phyloP scores from a whole-genome alignment of 805 yeast species.

The Suhomyces sp. region DNA sequence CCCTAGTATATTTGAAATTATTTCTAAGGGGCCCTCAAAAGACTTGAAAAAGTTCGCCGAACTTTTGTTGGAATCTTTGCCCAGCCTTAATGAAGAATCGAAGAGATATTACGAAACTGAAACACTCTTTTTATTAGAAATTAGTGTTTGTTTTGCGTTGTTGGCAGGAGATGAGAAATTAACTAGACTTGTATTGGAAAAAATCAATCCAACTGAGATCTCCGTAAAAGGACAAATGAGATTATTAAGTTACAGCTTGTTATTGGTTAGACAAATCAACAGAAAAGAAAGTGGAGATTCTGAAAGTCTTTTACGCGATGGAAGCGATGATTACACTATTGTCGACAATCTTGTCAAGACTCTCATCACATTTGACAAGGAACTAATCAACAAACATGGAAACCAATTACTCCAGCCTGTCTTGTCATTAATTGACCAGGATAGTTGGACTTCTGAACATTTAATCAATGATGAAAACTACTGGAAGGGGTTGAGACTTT shows the following conservation, averaged over 20 bases:
- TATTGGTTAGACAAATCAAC: slow-evolving; percentile 38
- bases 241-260: slow-evolving; percentile 50
- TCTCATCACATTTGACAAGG: slow-evolving; percentile 35
- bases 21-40: slow-evolving; percentile 36
- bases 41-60: slow-evolving; percentile 34
- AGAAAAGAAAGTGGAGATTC: not conserved
- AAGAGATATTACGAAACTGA: slow-evolving; percentile 48
- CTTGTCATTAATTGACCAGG: slow-evolving; percentile 46
- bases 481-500: slow-evolving; percentile 54
- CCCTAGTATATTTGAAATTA: slow-evolving; percentile 51
- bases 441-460: slow-evolving; percentile 41
- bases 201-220: slow-evolving; percentile 15
- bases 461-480: slow-evolving; percentile 40
- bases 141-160: slow-evolving; percentile 35
- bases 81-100: slow-evolving; percentile 25
- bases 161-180: slow-evolving; percentile 25
- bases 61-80: slow-evolving; percentile 28
- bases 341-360: slow-evolving; percentile 19
- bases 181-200: slow-evolving; percentile 15
- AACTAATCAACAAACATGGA: slow-evolving; percentile 46
- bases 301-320: not conserved
- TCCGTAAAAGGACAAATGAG: slow-evolving; percentile 40
- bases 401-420: slow-evolving; percentile 46
- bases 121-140: slow-evolving; percentile 49
- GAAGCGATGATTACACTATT: slow-evolving; percentile 2